Percentiles rank a stretch among this genome's conserved stretches.
Conservation (phyloP, 257 asterid species). For the Linderniella brevidens region DNA sequence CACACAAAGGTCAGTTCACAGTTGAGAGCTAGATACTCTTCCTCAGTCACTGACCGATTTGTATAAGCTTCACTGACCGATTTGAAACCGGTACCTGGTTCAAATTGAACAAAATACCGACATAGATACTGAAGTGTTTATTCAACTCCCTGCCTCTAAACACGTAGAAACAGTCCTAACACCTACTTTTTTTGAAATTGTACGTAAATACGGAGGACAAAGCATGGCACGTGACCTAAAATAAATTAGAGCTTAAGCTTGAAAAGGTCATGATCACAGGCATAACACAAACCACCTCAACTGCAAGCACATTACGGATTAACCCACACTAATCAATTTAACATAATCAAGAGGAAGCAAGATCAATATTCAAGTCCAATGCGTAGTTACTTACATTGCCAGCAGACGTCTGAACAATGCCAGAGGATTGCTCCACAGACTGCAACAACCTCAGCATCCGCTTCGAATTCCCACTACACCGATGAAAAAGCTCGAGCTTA, state of each 20-base stretch:
- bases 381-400: conserved; percentile 49
- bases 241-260: conserved; percentile 1
- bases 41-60: too few species aligned
- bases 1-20: too few species aligned
- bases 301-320: conserved; percentile 1
- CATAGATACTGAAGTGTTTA: too few species aligned
- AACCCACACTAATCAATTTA: background rate
- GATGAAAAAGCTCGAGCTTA: conserved; percentile 27
- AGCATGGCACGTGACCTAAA: too few species aligned
- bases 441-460: conserved; percentile 61
- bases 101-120: too few species aligned
- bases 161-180: too few species aligned
- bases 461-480: conserved; percentile 63
- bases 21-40: too few species aligned
- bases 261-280: background rate
- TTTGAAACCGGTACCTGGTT: too few species aligned
- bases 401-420: conserved; percentile 49
- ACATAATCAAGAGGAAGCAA: conserved; percentile 2
- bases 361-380: background rate
- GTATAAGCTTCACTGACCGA: too few species aligned
- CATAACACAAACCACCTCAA: background rate
- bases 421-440: conserved; percentile 57
- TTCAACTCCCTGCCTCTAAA: too few species aligned
- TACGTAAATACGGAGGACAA: too few species aligned
- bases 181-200: too few species aligned